Conservation (phyloP, 2,329 filamentous ascomycete species). For the Penicillium sp. region DNA sequence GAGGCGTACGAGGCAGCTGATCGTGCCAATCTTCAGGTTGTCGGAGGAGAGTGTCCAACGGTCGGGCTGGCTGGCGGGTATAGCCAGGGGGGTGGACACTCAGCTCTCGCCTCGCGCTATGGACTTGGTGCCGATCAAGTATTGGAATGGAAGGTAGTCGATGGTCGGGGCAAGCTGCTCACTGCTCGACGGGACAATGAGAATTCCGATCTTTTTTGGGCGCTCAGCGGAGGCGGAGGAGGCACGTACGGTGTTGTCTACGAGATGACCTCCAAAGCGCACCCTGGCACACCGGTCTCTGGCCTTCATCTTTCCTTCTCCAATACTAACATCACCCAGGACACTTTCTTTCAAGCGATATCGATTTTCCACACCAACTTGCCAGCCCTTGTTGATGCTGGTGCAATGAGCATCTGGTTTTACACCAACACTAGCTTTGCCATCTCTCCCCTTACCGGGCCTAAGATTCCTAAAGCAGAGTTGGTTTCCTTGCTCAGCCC, state of each 20-base stretch:
- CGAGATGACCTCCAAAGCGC: slow-evolving; percentile 59
- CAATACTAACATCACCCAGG: slow-evolving; percentile 36
- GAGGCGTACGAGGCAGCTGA: slow-evolving; percentile 55
- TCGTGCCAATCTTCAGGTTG: slow-evolving; percentile 52
- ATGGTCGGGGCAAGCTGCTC: slow-evolving; percentile 35
- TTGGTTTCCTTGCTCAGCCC: slow-evolving; percentile 53
- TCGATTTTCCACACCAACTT: slow-evolving; percentile 53
- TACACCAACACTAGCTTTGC: slow-evolving; percentile 56
- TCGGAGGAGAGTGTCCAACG: slow-evolving; percentile 59
- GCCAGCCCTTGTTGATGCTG: slow-evolving; percentile 55
- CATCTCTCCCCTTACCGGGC: slow-evolving; percentile 54
- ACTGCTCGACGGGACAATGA: slow-evolving; percentile 21
- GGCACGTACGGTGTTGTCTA: slow-evolving; percentile 63
- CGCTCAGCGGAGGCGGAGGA: slow-evolving; percentile 36
- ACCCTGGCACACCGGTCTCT: slow-evolving; percentile 49
- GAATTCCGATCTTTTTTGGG: slow-evolving; percentile 27
- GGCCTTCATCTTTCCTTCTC: slow-evolving; percentile 53
- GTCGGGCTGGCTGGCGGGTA: slow-evolving; percentile 66
- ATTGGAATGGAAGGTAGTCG: slow-evolving; percentile 62
- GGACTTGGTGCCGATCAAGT: slow-evolving; percentile 66
- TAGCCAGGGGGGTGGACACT: slow-evolving; percentile 64
- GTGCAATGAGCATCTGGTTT: slow-evolving; percentile 55
- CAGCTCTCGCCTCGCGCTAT: slow-evolving; percentile 56
- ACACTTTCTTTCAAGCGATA: slow-evolving; percentile 56
- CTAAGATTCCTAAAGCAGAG: slow-evolving; percentile 49